phyloP scores from a whole-genome alignment of 495 filamentous ascomycete species.

The Hyaloscypha hepaticicola region DNA sequence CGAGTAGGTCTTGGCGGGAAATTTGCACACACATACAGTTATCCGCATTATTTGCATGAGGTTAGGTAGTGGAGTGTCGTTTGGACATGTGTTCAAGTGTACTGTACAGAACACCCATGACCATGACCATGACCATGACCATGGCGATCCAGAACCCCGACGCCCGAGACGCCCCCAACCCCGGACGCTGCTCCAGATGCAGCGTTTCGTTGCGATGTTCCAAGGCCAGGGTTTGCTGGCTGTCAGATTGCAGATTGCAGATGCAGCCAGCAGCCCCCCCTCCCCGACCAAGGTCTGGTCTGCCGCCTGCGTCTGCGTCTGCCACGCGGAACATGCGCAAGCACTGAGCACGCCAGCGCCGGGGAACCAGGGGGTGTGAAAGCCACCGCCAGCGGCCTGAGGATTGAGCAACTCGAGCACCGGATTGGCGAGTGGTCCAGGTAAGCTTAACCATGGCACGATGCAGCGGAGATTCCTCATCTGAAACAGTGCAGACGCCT shows the following conservation, averaged over 20 bases:
- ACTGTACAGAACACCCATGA: too few relatives aligned
- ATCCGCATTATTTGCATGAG: too few relatives aligned
- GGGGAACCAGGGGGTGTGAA: neutral
- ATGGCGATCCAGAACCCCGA: too few relatives aligned
- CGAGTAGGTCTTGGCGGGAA: neutral
- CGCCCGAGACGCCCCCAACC: too few relatives aligned
- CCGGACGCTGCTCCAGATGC: neutral
- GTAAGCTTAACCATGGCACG: neutral
- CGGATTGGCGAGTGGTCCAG: neutral
- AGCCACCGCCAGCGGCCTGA: neutral
- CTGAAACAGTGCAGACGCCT: neutral
- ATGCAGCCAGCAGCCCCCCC: neutral
- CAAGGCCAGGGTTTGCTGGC: neutral
- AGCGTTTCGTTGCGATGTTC: neutral
- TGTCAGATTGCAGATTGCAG: neutral
- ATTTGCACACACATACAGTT: too few relatives aligned
- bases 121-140: too few relatives aligned
- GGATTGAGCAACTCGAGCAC: neutral
- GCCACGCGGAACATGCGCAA: conserved; percentile 3
- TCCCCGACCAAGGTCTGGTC: neutral
- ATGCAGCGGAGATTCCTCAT: neutral
- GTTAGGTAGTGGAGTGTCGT: too few relatives aligned
- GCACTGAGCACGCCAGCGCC: conserved; percentile 1
- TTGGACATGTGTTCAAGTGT: too few relatives aligned
- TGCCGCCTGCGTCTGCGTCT: too few relatives aligned